These are phyloP conservation scores for Suillus sp. DNA, from an alignment of 768 basidiomycete genomes.

Conservation along the genomic window DNA sequence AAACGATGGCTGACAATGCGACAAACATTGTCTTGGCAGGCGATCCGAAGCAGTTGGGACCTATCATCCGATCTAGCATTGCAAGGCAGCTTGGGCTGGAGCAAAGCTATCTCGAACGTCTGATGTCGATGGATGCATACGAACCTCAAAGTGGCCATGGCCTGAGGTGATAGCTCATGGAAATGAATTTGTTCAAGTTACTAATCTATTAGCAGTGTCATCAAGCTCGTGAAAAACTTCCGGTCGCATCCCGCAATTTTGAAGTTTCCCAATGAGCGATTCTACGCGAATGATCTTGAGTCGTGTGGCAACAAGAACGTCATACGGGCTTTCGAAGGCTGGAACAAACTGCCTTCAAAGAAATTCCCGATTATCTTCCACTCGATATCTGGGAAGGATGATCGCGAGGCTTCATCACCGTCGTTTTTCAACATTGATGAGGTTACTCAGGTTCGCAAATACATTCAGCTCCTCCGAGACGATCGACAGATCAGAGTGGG, in stretches of 20 bases:
- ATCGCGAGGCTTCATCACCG: conserved; percentile 66
- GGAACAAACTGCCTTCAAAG: conserved; percentile 29
- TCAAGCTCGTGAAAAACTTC: conserved; percentile 67
- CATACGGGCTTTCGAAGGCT: conserved; percentile 30
- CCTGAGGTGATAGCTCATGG: conserved; percentile 34
- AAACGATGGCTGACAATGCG: conserved; percentile 51
- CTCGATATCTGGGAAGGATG: conserved; percentile 59
- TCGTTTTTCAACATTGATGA: conserved; percentile 75
- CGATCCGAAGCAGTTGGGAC: conserved; percentile 73
- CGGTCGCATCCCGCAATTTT: conserved; percentile 64
- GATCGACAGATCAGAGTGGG: conserved; percentile 45
- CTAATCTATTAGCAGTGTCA: conserved; percentile 42
- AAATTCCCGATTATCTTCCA: conserved; percentile 66
- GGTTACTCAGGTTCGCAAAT: conserved; percentile 52
- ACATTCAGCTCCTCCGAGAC: conserved; percentile 36
- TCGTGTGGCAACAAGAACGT: conserved; percentile 42
- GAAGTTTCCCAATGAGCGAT: conserved; percentile 59
- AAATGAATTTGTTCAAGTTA: conserved; percentile 3
- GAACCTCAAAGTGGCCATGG: conserved; percentile 36
- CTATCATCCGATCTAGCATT: conserved; percentile 60
- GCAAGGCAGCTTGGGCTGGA: conserved; percentile 60
- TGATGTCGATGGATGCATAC: conserved; percentile 52
- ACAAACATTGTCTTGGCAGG: conserved; percentile 68
- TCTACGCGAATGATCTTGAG: conserved; percentile 58
- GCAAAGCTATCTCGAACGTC: conserved; percentile 61